Evolutionary conservation across 805 yeast genomes (phyloP).

Genomic region (Wickerhamomyces hampshirensis): DNA sequence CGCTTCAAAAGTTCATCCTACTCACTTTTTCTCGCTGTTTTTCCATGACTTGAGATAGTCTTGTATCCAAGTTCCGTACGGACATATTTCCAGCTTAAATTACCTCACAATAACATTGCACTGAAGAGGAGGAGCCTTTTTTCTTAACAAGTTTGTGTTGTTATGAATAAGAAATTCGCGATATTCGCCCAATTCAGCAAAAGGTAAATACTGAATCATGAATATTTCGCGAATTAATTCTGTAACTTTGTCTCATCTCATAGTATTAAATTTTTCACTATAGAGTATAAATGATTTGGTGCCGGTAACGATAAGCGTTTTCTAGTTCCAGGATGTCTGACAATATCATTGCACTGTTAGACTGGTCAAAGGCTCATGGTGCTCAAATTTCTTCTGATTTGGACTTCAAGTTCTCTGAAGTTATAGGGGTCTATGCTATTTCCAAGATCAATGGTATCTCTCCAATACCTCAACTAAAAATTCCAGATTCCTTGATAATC

Average conservation of each 20-base stretch:
- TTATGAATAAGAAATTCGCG: constrained; percentile 1
- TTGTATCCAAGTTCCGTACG: constrained; percentile 1
- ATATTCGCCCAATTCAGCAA: constrained; percentile 4
- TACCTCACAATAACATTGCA: too few species aligned
- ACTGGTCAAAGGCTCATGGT: constrained; percentile 38
- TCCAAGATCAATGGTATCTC: constrained; percentile 15
- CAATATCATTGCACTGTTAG: too few species aligned
- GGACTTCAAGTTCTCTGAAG: constrained; percentile 27
- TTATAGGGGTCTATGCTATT: constrained; percentile 34
- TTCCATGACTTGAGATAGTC: constrained; percentile 8
- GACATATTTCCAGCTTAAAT: not conserved
- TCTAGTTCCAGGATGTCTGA: too few species aligned
- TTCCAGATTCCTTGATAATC: constrained; percentile 30
- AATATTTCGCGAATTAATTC: constrained; percentile 4
- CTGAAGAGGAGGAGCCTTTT: too few species aligned
- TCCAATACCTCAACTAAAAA: constrained; percentile 20
- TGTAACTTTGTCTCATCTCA: too few species aligned
- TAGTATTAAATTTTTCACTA: too few species aligned
- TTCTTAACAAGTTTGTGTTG: not conserved
- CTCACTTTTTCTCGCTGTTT: constrained; percentile 8
- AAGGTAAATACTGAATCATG: constrained; percentile 12
- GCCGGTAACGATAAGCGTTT: too few species aligned
- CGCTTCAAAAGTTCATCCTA: not conserved
- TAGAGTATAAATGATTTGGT: too few species aligned
- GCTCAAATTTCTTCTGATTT: constrained; percentile 28